Evolutionary conservation across 139 green algal species (phyloP).

Genomic region (Closterium sp.): DNA sequence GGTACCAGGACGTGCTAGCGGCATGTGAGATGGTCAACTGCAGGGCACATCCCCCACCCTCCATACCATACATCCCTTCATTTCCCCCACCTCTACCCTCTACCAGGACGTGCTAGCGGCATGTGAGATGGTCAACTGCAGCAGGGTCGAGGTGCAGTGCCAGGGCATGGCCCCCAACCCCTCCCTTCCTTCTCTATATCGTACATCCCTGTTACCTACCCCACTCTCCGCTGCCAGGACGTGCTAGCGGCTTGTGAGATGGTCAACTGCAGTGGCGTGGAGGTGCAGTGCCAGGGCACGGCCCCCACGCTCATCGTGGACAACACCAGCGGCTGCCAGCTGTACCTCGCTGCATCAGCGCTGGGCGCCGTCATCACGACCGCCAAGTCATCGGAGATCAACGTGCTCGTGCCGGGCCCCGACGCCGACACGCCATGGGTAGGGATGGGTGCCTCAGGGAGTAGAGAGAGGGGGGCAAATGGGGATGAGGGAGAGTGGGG

Average conservation of each 20-base stretch:
- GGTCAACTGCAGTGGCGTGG: conserved; percentile 79
- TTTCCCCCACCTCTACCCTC: too few relatives aligned
- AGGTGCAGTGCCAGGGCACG: conserved; percentile 68
- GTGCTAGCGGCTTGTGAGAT: conserved; percentile 63
- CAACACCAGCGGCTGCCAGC: conserved; percentile 84
- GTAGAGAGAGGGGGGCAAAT: neutral
- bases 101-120: conserved; percentile 34
- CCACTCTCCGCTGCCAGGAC: neutral
- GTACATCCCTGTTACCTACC: too few relatives aligned
- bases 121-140: neutral
- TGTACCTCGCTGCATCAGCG: conserved; percentile 67
- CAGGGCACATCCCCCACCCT: too few relatives aligned
- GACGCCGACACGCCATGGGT: conserved; percentile 55
- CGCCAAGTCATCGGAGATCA: conserved; percentile 85
- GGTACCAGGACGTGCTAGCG: conserved; percentile 74
- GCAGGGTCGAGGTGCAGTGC: too few relatives aligned
- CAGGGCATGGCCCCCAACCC: too few relatives aligned
- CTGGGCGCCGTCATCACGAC: conserved; percentile 65
- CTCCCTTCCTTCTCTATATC: neutral
- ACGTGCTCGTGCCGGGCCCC: conserved; percentile 65
- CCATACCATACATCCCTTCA: too few relatives aligned
- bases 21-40: neutral
- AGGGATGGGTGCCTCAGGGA: too few relatives aligned
- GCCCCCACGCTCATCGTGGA: conserved; percentile 85
- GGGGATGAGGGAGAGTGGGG: neutral